A percentile compares a stretch with the other conserved stretches of the same genome.
phyloP scores from a whole-genome alignment of 176 grass and related monocot genomes.

The Oryza meyeriana region DNA sequence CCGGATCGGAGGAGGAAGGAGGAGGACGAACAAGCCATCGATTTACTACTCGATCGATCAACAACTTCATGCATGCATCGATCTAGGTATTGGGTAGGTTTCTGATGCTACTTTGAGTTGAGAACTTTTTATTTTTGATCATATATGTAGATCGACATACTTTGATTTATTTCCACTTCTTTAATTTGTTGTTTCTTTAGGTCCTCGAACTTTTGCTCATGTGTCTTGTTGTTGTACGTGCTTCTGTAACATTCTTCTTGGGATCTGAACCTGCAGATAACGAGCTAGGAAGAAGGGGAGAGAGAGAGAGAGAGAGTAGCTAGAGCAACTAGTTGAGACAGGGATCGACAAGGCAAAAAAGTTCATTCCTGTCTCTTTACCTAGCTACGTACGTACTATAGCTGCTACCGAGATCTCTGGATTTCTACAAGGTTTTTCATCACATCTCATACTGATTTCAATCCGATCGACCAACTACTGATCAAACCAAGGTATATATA shows the following conservation, averaged over 20 bases:
- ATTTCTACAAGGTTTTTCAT: constrained; percentile 8
- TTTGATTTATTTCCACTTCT: constrained; percentile 4
- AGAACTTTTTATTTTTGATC: neutral
- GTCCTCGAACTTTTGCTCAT: neutral
- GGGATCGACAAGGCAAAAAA: constrained; percentile 24
- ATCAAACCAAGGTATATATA: constrained; percentile 30
- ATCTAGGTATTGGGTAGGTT: constrained; percentile 17
- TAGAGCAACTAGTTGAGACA: neutral
- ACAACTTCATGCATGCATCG: neutral
- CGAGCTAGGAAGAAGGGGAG: constrained; percentile 3
- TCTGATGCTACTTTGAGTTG: neutral
- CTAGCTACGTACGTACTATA: constrained; percentile 1
- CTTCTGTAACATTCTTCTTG: constrained; percentile 44
- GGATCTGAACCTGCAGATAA: constrained; percentile 50
- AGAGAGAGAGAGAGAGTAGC: neutral
- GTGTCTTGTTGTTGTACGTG: neutral
- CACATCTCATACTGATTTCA: constrained; percentile 24
- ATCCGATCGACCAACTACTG: neutral
- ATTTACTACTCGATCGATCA: neutral
- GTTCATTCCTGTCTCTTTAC: constrained; percentile 33
- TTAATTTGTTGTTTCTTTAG: neutral
- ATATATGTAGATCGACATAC: neutral
- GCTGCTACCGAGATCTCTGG: constrained; percentile 36
- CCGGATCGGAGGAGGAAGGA: neutral
- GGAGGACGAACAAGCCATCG: neutral